A percentile compares a stretch with the other conserved stretches of the same genome.
Evolutionary conservation across 768 basidiomycete genomes (phyloP).

Genomic region (Mycena polygramma): DNA sequence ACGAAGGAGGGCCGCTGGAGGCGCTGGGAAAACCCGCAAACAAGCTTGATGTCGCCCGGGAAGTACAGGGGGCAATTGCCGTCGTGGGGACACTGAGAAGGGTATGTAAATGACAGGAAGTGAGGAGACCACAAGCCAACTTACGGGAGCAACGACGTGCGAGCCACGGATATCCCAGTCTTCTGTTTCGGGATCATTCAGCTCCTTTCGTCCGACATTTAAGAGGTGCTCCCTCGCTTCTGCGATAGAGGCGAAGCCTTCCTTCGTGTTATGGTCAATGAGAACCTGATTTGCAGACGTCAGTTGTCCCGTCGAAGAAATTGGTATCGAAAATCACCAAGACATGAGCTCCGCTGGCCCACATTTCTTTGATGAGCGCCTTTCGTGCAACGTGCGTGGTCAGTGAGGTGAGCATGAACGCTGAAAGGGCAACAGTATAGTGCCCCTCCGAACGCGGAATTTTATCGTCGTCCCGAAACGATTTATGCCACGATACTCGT

Average conservation of each 20-base stretch:
- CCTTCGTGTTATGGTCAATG: constrained; percentile 84
- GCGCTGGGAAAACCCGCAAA: constrained; percentile 90
- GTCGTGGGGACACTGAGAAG: constrained; percentile 89
- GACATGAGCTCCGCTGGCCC: constrained; percentile 90
- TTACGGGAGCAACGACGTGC: constrained; percentile 91
- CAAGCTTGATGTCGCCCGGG: constrained; percentile 63
- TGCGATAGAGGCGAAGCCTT: constrained; percentile 84
- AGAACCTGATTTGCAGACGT: constrained; percentile 69
- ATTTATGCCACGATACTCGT: constrained; percentile 67
- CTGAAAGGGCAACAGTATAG: constrained; percentile 80
- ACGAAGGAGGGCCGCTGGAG: constrained; percentile 89
- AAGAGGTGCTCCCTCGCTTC: constrained; percentile 84
- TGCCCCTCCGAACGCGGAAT: constrained; percentile 57
- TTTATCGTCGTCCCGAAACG: constrained; percentile 63
- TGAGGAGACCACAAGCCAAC: constrained; percentile 44
- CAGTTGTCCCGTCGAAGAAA: constrained; percentile 15
- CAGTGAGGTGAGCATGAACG: constrained; percentile 87
- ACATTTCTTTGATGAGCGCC: constrained; percentile 84
- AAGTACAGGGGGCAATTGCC: constrained; percentile 81
- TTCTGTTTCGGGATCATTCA: constrained; percentile 59
- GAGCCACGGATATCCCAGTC: constrained; percentile 62
- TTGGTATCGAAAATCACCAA: constrained; percentile 64
- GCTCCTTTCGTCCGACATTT: constrained; percentile 69
- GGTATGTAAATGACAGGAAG: constrained; percentile 15
- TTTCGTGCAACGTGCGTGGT: constrained; percentile 71